A percentile compares a stretch with the other conserved stretches of the same genome.
These are phyloP conservation scores for Kalmusia sp. DNA, from an alignment of 2,329 filamentous ascomycete genomes.

Conservation along the genomic window DNA sequence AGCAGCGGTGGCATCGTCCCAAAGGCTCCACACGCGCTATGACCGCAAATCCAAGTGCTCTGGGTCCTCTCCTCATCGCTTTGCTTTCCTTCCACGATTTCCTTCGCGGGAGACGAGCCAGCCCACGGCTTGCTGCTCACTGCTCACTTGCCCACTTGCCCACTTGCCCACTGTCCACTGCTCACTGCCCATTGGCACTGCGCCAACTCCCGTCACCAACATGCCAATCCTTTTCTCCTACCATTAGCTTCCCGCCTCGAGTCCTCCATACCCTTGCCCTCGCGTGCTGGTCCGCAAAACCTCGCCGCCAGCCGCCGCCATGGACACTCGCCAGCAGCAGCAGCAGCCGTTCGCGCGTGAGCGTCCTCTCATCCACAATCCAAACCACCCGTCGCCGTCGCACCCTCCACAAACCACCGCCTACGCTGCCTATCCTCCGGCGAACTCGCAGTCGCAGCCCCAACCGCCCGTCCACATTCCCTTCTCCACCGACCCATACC, in stretches of 20 bases:
- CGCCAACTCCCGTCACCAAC: background rate
- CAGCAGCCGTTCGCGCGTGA: constrained; percentile 49
- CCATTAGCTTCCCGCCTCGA: background rate
- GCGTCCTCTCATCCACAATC: constrained; percentile 59
- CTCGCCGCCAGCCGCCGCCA: constrained; percentile 19
- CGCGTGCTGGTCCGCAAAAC: constrained; percentile 10
- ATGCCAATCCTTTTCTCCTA: background rate
- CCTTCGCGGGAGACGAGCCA: background rate
- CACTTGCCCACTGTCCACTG: too few species aligned
- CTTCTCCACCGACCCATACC: constrained; percentile 55
- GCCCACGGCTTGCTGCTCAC: too few species aligned
- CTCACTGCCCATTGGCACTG: background rate
- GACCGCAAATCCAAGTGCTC: constrained; percentile 1
- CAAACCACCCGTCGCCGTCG: constrained; percentile 59
- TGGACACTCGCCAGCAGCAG: constrained; percentile 49
- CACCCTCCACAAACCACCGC: constrained; percentile 15
- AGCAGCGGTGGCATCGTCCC: background rate
- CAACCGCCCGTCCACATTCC: constrained; percentile 52
- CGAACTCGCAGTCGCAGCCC: constrained; percentile 37
- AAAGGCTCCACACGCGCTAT: constrained; percentile 7
- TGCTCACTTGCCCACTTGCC: too few species aligned
- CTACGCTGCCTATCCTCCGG: constrained; percentile 44
- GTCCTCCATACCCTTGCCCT: background rate
- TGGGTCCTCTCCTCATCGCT: constrained; percentile 4
- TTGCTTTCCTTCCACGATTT: constrained; percentile 3